Evolutionary conservation across 2,329 filamentous ascomycete species (phyloP).

Genomic region (Bipolaris zeicola): DNA sequence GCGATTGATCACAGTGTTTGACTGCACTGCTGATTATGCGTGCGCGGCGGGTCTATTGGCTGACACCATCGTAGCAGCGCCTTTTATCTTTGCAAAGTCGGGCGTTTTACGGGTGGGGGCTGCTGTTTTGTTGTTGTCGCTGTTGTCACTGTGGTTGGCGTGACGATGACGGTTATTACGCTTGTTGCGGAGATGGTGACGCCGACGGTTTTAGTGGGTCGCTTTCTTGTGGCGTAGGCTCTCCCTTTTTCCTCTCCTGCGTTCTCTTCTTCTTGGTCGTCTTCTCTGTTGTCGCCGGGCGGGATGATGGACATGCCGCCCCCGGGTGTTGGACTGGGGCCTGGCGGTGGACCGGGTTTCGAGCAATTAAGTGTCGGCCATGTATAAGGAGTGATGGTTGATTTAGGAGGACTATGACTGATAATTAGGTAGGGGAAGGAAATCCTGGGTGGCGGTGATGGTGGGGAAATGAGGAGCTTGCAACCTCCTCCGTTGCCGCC

Average conservation of each 20-base stretch:
- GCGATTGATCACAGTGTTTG: neutral
- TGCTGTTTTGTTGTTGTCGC: too few species aligned
- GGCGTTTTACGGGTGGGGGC: too few species aligned
- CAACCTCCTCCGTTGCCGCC: neutral
- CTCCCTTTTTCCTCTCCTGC: neutral
- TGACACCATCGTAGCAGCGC: neutral
- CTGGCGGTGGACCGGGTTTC: neutral
- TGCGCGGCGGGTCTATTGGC: neutral
- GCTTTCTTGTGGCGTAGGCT: neutral
- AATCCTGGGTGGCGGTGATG: neutral
- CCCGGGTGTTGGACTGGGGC: neutral
- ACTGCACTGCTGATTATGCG: neutral
- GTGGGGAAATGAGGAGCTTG: neutral
- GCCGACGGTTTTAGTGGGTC: neutral
- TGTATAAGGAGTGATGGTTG: neutral
- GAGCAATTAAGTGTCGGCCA: neutral
- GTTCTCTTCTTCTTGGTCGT: neutral
- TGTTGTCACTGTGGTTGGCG: too few species aligned
- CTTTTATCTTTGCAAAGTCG: too few species aligned
- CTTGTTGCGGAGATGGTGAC: neutral
- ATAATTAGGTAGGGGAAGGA: neutral
- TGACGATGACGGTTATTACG: neutral
- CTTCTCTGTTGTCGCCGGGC: neutral
- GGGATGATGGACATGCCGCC: neutral
- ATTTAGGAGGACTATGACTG: neutral